phyloP scores from a whole-genome alignment of 2,329 filamentous ascomycete genomes.

The Calonectria naviculata region DNA sequence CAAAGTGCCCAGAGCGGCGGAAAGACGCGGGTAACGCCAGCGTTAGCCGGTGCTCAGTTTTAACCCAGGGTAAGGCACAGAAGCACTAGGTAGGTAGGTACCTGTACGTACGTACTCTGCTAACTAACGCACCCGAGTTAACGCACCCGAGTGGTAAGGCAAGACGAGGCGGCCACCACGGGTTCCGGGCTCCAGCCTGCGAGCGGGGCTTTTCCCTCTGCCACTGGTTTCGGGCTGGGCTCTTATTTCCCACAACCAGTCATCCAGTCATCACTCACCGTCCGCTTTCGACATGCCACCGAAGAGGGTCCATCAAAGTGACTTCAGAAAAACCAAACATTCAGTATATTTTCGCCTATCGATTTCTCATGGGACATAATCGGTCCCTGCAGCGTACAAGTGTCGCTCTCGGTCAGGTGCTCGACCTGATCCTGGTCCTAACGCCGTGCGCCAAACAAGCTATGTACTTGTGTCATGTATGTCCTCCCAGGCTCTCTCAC shows the following conservation, averaged over 20 bases:
- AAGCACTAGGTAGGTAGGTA: not conserved
- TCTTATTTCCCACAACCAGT: constrained; percentile 1
- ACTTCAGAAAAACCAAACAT: not conserved
- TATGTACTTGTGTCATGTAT: constrained; percentile 12
- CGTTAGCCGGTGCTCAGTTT: not conserved
- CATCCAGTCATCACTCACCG: not conserved
- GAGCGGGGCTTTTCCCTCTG: not conserved
- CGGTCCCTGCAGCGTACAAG: not conserved
- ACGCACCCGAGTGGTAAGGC: not conserved
- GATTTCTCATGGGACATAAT: not conserved
- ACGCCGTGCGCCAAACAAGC: constrained; percentile 22
- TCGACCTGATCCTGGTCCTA: constrained; percentile 4
- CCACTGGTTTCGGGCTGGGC: not conserved
- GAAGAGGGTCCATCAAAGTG: not conserved
- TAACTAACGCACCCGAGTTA: too few species aligned
- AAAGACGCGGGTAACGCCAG: not conserved
- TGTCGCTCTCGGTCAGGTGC: not conserved
- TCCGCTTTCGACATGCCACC: not conserved
- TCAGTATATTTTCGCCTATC: not conserved
- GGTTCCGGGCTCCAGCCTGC: not conserved
- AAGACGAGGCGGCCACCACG: not conserved
- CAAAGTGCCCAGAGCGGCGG: not conserved
- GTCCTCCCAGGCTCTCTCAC: constrained; percentile 1
- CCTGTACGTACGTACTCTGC: too few species aligned
- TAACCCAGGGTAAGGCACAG: too few species aligned